These are phyloP conservation scores for Capronia coronata DNA, from an alignment of 2,329 filamentous ascomycete genomes.

Conservation along the genomic window DNA sequence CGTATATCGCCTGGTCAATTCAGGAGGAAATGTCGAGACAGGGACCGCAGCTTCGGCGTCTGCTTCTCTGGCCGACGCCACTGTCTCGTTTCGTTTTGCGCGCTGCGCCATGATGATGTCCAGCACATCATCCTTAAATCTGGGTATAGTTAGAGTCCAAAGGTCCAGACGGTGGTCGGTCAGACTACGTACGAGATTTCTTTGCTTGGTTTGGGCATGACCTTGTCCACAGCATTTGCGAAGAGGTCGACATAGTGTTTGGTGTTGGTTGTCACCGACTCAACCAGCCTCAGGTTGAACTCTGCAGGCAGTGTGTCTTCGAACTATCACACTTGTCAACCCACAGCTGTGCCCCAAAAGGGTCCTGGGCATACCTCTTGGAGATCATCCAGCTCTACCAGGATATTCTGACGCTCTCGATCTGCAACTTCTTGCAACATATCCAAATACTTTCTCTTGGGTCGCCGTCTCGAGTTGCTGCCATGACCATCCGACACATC, in stretches of 20 bases:
- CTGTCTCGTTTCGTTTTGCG: constrained; percentile 73
- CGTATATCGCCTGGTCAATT: constrained; percentile 87
- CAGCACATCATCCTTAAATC: constrained; percentile 94
- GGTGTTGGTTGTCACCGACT: constrained; percentile 82
- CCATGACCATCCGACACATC: constrained; percentile 58
- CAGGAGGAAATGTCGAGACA: constrained; percentile 78
- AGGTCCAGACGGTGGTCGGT: background rate
- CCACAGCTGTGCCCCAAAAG: background rate
- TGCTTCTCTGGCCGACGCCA: constrained; percentile 60
- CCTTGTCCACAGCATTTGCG: constrained; percentile 77
- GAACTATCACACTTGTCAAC: constrained; percentile 49
- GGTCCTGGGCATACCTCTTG: constrained; percentile 51
- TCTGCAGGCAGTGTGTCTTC: constrained; percentile 65
- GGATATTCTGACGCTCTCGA: constrained; percentile 66
- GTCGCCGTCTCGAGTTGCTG: constrained; percentile 46
- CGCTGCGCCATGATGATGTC: constrained; percentile 95
- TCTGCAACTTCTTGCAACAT: constrained; percentile 83
- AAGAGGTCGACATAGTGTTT: constrained; percentile 93
- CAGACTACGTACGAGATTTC: constrained; percentile 61
- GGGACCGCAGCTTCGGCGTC: constrained; percentile 58
- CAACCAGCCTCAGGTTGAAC: constrained; percentile 60
- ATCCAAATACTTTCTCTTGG: constrained; percentile 80
- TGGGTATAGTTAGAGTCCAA: constrained; percentile 33
- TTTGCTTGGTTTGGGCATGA: constrained; percentile 69
- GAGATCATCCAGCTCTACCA: constrained; percentile 85